Base-by-base conservation (phyloP, 2,329 filamentous ascomycete species). In the Stenocarpella maydis region DNA sequence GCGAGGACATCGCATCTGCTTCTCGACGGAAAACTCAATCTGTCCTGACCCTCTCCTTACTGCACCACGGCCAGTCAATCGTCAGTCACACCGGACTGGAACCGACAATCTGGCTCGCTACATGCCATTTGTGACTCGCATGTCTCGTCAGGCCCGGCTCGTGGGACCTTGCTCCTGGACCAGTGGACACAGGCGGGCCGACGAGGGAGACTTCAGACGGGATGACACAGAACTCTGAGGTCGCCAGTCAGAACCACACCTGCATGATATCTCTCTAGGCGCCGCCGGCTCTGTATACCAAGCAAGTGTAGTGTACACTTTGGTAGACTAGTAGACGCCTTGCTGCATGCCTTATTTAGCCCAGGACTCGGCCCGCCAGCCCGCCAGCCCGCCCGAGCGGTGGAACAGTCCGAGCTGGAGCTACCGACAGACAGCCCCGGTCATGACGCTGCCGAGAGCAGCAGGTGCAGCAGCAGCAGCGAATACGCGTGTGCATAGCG, bases 201-300 rank as follows among this genome's bases (percentile, higher is more conserved):
- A 47, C 58, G 47, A 15, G 41, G 55, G 45, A 5, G 24, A 34
- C 58, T 61, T 61, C 58, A 61, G 58, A 61, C 58, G 26, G 26
- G 58, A 61, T 31, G 58, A 61, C 58, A 47, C 58, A 41, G 47
- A 61, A 61, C 58, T 61, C 41, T 61, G 58, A 41, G 58, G 41
- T 61, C 39, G 58, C 28, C 58, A 61, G 58, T 47, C 58, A 41
- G 41, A 31, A 47, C 41, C 19, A 21, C 58, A 47, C 6, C 41
- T 47, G 58, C 41, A 61, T 61, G 24, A 45, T 21, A 41, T 45
- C 45, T 58, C 26, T n/a, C 54, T 58, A 41, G 37, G 54, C 54
- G 54, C 37, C 37, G 54, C 15, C 28, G 41, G 14, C 12, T n/a
- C 37, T 58, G 21, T 41, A 14, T 26, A 4, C 24, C 21, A 26